Evolutionary conservation across 257 asterid genomes (phyloP).

Genomic region (Fraxinus cuspidata): DNA sequence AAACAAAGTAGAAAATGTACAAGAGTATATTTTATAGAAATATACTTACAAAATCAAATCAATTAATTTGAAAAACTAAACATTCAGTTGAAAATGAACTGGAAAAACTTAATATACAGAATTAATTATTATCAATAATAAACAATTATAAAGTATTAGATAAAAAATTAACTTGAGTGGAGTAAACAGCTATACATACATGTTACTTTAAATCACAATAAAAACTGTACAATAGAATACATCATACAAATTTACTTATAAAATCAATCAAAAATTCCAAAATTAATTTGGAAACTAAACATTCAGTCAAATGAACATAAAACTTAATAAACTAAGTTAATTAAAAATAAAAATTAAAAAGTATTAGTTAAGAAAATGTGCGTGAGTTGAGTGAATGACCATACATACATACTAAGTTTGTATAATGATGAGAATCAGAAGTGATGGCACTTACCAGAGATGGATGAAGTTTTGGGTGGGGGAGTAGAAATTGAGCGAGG

Average conservation of each 20-base stretch:
- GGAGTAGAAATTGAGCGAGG: slow-evolving; percentile 28
- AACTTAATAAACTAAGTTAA: slow-evolving; percentile 18
- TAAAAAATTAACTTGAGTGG: not conserved
- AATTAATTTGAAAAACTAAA: slow-evolving; percentile 11
- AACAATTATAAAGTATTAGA: slow-evolving; percentile 3
- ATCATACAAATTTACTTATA: not conserved
- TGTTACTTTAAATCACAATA: not conserved
- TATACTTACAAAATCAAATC: slow-evolving; percentile 23
- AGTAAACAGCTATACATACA: not conserved
- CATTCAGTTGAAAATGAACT: not conserved
- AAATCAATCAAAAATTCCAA: not conserved
- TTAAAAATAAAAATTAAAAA: slow-evolving; percentile 11
- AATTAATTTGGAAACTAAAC: not conserved
- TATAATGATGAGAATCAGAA: not conserved
- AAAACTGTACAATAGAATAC: not conserved
- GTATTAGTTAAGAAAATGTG: not conserved
- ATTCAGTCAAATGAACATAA: not conserved
- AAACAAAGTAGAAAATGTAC: slow-evolving; percentile 23
- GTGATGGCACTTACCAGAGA: slow-evolving; percentile 35
- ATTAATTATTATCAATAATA: slow-evolving; percentile 17
- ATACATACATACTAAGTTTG: not conserved
- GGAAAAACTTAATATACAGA: not conserved
- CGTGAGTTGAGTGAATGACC: not conserved
- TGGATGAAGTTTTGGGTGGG: slow-evolving; percentile 38
- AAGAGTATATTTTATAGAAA: not conserved